Evolutionary conservation across 495 filamentous ascomycete genomes (phyloP).

Genomic region (Aspergillus avenaceus): DNA sequence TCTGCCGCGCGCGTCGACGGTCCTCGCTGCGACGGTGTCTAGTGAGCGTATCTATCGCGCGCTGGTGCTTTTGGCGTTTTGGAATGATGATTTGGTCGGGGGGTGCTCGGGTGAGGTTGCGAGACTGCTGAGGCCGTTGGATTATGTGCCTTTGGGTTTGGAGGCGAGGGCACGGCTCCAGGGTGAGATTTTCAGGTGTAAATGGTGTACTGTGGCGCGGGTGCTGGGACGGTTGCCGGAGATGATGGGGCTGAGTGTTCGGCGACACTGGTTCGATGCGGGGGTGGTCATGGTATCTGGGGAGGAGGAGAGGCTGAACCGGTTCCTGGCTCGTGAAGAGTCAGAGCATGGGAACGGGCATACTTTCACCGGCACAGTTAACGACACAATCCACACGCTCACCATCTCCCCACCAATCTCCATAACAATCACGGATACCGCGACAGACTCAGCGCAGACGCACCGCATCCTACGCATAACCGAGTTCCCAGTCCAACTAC

Average conservation of each 20-base stretch:
- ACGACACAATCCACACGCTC: conserved; percentile 12
- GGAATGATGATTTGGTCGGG: conserved; percentile 20
- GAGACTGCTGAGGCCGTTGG: conserved; percentile 28
- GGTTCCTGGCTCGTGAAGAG: conserved; percentile 20
- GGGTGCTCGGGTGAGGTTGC: conserved; percentile 10
- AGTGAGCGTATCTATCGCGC: conserved; percentile 38
- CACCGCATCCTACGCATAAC: conserved; percentile 18
- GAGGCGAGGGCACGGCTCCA: conserved; percentile 28
- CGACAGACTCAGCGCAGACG: conserved; percentile 2
- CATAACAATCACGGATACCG: conserved; percentile 14
- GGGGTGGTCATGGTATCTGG: conserved; percentile 22
- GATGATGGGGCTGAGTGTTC: conserved; percentile 28
- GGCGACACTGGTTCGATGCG: conserved; percentile 29
- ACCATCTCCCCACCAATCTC: conserved; percentile 18
- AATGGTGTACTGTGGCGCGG: conserved; percentile 36
- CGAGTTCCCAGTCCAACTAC: conserved; percentile 18
- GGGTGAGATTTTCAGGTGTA: conserved; percentile 25
- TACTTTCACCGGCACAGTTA: conserved; percentile 15
- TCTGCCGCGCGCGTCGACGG: conserved; percentile 40
- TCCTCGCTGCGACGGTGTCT: conserved; percentile 34
- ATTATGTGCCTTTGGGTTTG: conserved; percentile 21
- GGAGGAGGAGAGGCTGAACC: conserved; percentile 16
- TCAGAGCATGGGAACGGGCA: neutral
- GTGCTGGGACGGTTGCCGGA: conserved; percentile 28
- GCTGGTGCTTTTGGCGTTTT: conserved; percentile 39